phyloP scores from a whole-genome alignment of 352 stramenopile species.

The Peronospora tabacina region DNA sequence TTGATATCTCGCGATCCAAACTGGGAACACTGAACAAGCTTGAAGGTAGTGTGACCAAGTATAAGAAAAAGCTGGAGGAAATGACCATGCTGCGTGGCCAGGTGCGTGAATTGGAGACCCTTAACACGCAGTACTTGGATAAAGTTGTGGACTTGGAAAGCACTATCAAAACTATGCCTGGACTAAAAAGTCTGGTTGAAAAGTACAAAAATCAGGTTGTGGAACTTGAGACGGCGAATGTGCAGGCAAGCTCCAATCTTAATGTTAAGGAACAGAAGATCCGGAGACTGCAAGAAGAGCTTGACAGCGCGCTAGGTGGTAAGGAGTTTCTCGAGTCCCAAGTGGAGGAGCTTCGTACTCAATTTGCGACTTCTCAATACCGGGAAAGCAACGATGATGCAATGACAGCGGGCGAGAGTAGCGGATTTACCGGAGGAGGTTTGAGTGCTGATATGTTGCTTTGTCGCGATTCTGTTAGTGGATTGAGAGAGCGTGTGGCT shows the following conservation, averaged over 20 bases:
- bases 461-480: conserved; percentile 52
- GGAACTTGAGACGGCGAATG: conserved; percentile 73
- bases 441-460: conserved; percentile 56
- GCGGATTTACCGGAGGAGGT: conserved; percentile 23
- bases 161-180: conserved; percentile 81
- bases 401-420: conserved; percentile 31
- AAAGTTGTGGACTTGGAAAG: conserved; percentile 81
- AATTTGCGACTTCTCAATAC: conserved; percentile 55
- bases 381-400: conserved; percentile 33
- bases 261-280: conserved; percentile 82
- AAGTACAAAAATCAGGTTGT: conserved; percentile 88
- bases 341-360: conserved; percentile 65
- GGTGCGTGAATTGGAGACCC: conserved; percentile 67
- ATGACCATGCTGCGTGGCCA: conserved; percentile 74
- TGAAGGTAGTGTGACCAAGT: conserved; percentile 73
- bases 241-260: conserved; percentile 67
- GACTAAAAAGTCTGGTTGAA: conserved; percentile 67
- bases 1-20: conserved; percentile 85
- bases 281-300: conserved; percentile 72
- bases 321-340: conserved; percentile 85
- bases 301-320: conserved; percentile 67
- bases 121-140: conserved; percentile 77
- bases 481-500: conserved; percentile 50
- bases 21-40: conserved; percentile 71
- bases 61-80: conserved; percentile 83